phyloP scores from a whole-genome alignment of 345 rosid species.

The Hypericum perforatum region DNA sequence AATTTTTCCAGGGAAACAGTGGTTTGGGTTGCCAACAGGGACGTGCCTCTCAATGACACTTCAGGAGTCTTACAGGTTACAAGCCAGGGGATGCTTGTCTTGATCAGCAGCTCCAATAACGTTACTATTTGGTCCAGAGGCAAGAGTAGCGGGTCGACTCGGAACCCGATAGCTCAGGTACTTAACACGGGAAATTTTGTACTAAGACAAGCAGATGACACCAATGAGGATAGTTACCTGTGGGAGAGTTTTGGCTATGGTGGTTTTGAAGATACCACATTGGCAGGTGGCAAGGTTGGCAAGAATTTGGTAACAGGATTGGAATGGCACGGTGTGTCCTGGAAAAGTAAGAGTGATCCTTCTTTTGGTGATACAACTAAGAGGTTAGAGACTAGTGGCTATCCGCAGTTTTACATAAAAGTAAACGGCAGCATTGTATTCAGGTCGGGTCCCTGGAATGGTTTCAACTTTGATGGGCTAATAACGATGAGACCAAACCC shows the following conservation, averaged over 20 bases:
- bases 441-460: conserved; percentile 29
- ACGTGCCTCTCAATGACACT: conserved; percentile 6
- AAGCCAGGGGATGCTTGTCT: conserved; percentile 1
- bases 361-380: conserved; percentile 15
- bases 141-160: not conserved
- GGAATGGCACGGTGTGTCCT: not conserved
- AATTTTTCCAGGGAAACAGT: conserved; percentile 1
- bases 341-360: conserved; percentile 13
- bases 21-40: conserved; percentile 15
- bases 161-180: not conserved
- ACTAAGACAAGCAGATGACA: not conserved
- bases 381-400: conserved; percentile 17
- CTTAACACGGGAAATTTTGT: conserved; percentile 6
- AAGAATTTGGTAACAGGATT: not conserved
- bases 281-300: not conserved
- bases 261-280: not conserved
- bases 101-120: not conserved
- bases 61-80: conserved; percentile 12
- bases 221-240: not conserved
- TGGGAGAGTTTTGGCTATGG: not conserved
- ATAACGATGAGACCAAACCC: conserved; percentile 10
- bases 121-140: not conserved
- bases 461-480: conserved; percentile 19
- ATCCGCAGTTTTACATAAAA: conserved; percentile 15
- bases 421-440: not conserved